These are phyloP conservation scores for Puccinia brachypodii DNA, from an alignment of 1,284 basidiomycete genomes.

Conservation along the genomic window DNA sequence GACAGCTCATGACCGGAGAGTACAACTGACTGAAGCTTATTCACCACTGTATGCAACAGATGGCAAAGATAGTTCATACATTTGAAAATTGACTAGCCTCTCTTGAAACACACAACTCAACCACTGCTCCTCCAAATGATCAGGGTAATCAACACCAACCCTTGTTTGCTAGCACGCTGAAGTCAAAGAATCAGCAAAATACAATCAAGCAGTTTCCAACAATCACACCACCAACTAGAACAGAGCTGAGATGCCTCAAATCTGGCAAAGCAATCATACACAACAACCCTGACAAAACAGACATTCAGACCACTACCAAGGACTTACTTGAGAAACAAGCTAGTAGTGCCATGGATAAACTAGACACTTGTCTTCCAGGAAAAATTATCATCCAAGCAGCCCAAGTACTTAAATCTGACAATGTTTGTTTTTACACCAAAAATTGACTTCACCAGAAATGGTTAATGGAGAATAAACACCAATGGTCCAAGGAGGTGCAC, in stretches of 20 bases:
- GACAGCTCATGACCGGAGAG: neutral
- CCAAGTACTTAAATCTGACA: neutral
- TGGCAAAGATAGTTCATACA: neutral
- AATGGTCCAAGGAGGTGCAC: slow-evolving; percentile 7
- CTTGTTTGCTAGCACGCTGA: too few species aligned
- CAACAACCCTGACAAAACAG: neutral
- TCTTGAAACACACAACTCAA: neutral
- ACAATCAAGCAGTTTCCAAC: too few species aligned
- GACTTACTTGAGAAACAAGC: neutral
- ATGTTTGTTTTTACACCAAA: neutral
- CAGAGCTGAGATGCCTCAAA: neutral
- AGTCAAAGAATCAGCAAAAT: too few species aligned
- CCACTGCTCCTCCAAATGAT: neutral
- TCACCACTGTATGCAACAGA: neutral
- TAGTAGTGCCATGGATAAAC: neutral
- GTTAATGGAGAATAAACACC: neutral
- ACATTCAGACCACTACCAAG: neutral
- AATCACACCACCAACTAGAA: neutral
- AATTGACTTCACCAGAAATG: neutral
- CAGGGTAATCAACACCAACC: neutral
- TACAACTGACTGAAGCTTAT: neutral
- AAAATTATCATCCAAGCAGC: neutral
- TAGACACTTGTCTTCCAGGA: neutral
- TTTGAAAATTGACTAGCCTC: neutral
- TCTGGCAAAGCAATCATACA: neutral